A percentile compares a stretch with the other conserved stretches of the same genome.
phyloP scores from a whole-genome alignment of 148 eudicot genomes.

The Camellia lanceoleosa region DNA sequence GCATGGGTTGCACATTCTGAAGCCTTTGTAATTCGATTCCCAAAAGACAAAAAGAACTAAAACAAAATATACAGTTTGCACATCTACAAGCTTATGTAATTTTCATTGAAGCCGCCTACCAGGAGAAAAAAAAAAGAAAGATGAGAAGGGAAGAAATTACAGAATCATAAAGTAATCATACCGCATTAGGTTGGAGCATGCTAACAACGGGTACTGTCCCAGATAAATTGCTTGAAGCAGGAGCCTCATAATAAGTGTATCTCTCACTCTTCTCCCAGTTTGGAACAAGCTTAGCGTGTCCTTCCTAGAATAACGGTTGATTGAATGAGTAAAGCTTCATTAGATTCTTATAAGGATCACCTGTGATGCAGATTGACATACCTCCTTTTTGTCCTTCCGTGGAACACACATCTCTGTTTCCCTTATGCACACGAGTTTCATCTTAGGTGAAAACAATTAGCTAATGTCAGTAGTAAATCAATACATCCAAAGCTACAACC shows the following conservation, averaged over 20 bases:
- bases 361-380: constrained; percentile 24
- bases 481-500: background rate
- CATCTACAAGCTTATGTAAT: background rate
- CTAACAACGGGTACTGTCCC: constrained; percentile 36
- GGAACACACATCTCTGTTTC: constrained; percentile 44
- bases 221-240: constrained; percentile 45
- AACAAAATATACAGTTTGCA: background rate
- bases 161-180: constrained; percentile 26
- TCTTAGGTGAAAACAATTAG: constrained; percentile 37
- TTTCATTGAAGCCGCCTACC: background rate
- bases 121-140: constrained; percentile 12
- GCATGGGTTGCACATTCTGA: background rate
- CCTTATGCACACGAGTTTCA: constrained; percentile 53
- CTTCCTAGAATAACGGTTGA: constrained; percentile 43
- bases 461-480: constrained; percentile 11
- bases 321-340: constrained; percentile 1
- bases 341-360: constrained; percentile 7
- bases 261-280: constrained; percentile 76
- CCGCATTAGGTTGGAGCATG: constrained; percentile 39
- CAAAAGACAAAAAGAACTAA: background rate
- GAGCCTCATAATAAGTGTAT: constrained; percentile 42
- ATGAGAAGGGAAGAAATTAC: no score
- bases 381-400: constrained; percentile 61
- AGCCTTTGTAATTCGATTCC: background rate
- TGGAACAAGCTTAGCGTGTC: constrained; percentile 60